phyloP scores from a whole-genome alignment of 371 early-diverging fungal species.

The Quaeritorhiza haematococci region DNA sequence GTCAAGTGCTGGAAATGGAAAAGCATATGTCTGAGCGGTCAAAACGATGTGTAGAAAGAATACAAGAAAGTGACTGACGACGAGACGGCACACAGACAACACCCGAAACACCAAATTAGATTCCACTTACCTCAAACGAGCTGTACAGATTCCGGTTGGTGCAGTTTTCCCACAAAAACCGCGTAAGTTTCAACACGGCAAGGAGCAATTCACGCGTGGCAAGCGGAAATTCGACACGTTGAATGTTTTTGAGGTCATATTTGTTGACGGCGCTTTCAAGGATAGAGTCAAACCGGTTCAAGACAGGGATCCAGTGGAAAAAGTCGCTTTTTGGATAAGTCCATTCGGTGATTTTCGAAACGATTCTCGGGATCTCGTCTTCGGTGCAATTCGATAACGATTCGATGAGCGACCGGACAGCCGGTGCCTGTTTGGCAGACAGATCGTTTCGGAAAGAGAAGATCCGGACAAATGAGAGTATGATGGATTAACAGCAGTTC shows the following conservation, averaged over 20 bases:
- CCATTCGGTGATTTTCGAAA: too few species aligned
- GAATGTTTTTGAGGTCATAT: slow-evolving; percentile 35
- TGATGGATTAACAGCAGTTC: too few species aligned
- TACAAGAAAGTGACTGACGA: neutral
- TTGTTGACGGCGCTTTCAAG: slow-evolving; percentile 60
- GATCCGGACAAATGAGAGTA: too few species aligned
- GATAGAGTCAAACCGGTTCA: slow-evolving; percentile 87
- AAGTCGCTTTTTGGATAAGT: slow-evolving; percentile 83
- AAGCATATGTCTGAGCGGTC: neutral
- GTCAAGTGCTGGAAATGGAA: slow-evolving; percentile 55
- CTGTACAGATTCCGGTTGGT: slow-evolving; percentile 90
- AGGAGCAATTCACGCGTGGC: slow-evolving; percentile 56
- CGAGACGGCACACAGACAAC: too few species aligned
- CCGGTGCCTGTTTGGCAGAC: slow-evolving; percentile 15
- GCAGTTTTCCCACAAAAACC: slow-evolving; percentile 84
- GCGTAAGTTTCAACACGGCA: slow-evolving; percentile 69
- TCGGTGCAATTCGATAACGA: slow-evolving; percentile 50
- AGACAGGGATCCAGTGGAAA: slow-evolving; percentile 88
- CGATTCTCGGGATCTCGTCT: slow-evolving; percentile 48
- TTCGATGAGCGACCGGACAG: slow-evolving; percentile 5
- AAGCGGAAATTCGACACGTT: slow-evolving; percentile 48
- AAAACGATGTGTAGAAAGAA: slow-evolving; percentile 1
- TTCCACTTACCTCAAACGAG: slow-evolving; percentile 78
- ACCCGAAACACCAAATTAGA: too few species aligned
- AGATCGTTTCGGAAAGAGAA: too few species aligned